Base-by-base conservation (phyloP, 192 early-diverging fungal genomes). In the Coemansia sp. region DNA sequence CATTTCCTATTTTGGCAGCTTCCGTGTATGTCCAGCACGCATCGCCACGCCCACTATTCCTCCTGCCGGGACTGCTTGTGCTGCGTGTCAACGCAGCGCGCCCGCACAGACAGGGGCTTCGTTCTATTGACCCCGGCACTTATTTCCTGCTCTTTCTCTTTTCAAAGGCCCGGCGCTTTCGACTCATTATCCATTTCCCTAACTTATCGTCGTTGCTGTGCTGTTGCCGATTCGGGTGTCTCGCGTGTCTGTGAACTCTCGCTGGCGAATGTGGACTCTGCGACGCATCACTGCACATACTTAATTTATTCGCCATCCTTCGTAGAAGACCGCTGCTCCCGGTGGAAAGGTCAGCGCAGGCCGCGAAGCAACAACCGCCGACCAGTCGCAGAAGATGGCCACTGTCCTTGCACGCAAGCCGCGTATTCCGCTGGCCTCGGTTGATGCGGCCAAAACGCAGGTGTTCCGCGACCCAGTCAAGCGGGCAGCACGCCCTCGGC, bases 401-500 rank as follows among this genome's bases (percentile, higher is more conserved):
- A 26, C 63, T 0, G 45, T 54, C 11, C 52, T 51, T 5, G 35
- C 59, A 8, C 70, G 46, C 45, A 67, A 74, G 42, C 51, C 70
- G 28, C 70, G 70, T 20, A 23, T 67, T 8, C 64, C 70, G 50
- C 56, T 74, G 4, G 55, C 64, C 21, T 31, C 55, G 1, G 60
- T 74, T n/a, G 60, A 59, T 22, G 51, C 40, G 28, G 29, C 45
- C 38, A 62, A 50, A 54, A 20, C 55, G 5, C 64, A 62, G 17
- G 52, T 74, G 14, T 74, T 59, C 49, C 70, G 64, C 29, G 70
- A 74, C 53, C 64, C 64, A 4, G 55, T 56, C 1, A 31, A 46
- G 9, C 48, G 49, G 9, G 19, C 41, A 7, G 22, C 38, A 11
- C 62, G 57, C 15, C 47, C 60, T 15, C 53, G 49, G 9, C 46